Evolutionary conservation across 176 grass and related monocot species (phyloP).

Genomic region (Tuctoria greenei): DNA sequence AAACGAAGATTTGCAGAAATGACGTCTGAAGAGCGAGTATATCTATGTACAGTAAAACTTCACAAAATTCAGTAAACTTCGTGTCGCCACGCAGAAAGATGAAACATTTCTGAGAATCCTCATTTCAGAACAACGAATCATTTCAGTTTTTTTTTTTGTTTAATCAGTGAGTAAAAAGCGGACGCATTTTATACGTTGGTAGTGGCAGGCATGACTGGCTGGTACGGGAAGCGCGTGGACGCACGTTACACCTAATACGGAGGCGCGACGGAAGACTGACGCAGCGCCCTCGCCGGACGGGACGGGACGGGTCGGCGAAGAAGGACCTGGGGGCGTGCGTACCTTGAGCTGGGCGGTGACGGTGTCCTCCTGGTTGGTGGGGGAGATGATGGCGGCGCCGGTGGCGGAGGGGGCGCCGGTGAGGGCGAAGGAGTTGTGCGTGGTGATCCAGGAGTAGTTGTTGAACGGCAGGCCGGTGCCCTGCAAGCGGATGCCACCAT

Average conservation of each 20-base stretch:
- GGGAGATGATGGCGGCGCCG: conserved; percentile 32
- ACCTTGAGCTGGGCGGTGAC: conserved; percentile 84
- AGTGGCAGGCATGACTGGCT: neutral
- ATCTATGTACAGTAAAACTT: too few species aligned
- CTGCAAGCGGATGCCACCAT: neutral
- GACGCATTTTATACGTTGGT: too few species aligned
- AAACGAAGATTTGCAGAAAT: neutral
- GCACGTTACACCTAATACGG: neutral
- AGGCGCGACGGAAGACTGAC: neutral
- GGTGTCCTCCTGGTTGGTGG: conserved; percentile 76
- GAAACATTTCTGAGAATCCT: neutral
- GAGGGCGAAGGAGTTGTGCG: conserved; percentile 87
- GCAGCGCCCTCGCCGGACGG: neutral
- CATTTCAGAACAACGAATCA: too few species aligned
- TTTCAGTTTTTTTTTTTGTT: too few species aligned
- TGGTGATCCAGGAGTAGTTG: conserved; percentile 91
- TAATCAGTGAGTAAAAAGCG: too few species aligned
- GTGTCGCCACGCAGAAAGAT: too few species aligned
- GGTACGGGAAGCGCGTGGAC: neutral
- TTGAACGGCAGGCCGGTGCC: conserved; percentile 72
- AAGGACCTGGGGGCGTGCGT: too few species aligned
- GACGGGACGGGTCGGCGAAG: neutral
- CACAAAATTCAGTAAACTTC: too few species aligned
- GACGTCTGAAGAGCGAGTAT: neutral
- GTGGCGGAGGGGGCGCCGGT: conserved; percentile 47